phyloP scores from a whole-genome alignment of 805 yeast species.

The Yamadazyma nakazawae region DNA sequence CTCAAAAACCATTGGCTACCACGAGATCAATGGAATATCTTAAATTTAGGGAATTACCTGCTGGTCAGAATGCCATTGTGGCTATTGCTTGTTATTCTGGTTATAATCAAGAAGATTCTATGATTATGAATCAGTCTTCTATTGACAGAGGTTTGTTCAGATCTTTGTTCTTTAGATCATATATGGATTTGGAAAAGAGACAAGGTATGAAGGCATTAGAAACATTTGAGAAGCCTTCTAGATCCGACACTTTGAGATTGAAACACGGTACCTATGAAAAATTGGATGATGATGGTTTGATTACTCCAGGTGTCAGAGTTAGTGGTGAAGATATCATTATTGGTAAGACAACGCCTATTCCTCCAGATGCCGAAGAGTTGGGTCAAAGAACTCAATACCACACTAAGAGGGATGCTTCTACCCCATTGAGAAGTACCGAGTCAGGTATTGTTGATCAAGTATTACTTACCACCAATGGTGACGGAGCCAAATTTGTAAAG shows the following conservation, averaged over 20 bases:
- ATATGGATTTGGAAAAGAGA: constrained; percentile 98
- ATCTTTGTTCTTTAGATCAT: constrained; percentile 92
- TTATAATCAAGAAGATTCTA: constrained; percentile 99
- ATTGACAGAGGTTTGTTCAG: constrained; percentile 96
- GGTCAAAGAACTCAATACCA: constrained; percentile 99
- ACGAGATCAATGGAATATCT: constrained; percentile 97
- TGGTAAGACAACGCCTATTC: constrained; percentile 98
- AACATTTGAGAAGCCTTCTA: constrained; percentile 94
- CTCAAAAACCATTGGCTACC: constrained; percentile 97
- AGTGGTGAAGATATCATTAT: constrained; percentile 98
- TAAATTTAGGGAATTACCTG: constrained; percentile 96
- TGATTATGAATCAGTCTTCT: constrained; percentile 98
- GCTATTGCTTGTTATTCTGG: constrained; percentile 98
- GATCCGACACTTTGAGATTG: constrained; percentile 90
- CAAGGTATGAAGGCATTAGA: constrained; percentile 98
- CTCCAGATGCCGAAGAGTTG: constrained; percentile 97
- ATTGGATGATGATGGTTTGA: constrained; percentile 95
- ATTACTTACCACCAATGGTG: constrained; percentile 93
- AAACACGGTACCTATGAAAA: constrained; percentile 98
- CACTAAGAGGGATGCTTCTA: constrained; percentile 97
- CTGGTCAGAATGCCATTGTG: constrained; percentile 98
- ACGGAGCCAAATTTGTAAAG: constrained; percentile 95
- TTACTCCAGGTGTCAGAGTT: constrained; percentile 97
- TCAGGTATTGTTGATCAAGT: constrained; percentile 99
- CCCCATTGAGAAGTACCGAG: constrained; percentile 94